Conservation (phyloP, 768 basidiomycete genomes). For the Coprinopsis strossmayeri region DNA sequence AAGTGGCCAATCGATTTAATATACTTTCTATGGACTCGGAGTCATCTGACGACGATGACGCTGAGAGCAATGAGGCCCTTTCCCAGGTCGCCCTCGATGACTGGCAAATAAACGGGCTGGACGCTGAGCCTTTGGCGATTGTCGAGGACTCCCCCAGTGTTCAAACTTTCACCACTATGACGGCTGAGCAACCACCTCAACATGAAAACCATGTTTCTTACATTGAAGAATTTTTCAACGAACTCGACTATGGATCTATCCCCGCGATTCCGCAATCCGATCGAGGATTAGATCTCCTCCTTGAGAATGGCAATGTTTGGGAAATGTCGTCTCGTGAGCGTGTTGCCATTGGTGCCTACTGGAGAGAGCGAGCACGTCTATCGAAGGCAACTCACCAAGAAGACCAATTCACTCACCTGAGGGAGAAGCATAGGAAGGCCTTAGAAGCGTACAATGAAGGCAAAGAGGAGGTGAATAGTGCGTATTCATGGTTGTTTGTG, state of each 20-base stretch:
- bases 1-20: too few relatives aligned
- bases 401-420: conserved; percentile 37
- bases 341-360: conserved; percentile 32
- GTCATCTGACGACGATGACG: not conserved
- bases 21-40: too few relatives aligned
- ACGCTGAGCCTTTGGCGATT: not conserved
- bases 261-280: conserved; percentile 31
- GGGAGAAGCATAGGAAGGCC: conserved; percentile 21
- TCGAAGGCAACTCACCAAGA: conserved; percentile 17
- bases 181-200: not conserved
- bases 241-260: conserved; percentile 25
- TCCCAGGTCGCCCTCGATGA: not conserved
- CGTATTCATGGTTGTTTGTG: too few relatives aligned
- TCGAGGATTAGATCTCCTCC: conserved; percentile 32
- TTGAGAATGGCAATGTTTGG: conserved; percentile 42
- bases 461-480: conserved; percentile 45
- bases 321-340: conserved; percentile 46
- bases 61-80: not conserved
- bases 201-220: not conserved
- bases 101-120: not conserved
- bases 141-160: too few relatives aligned
- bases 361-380: conserved; percentile 38
- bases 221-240: conserved; percentile 26
- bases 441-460: conserved; percentile 36
- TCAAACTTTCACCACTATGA: not conserved